phyloP scores from a whole-genome alignment of 2,329 filamentous ascomycete genomes.

The Berkeleyomyces basicola region DNA sequence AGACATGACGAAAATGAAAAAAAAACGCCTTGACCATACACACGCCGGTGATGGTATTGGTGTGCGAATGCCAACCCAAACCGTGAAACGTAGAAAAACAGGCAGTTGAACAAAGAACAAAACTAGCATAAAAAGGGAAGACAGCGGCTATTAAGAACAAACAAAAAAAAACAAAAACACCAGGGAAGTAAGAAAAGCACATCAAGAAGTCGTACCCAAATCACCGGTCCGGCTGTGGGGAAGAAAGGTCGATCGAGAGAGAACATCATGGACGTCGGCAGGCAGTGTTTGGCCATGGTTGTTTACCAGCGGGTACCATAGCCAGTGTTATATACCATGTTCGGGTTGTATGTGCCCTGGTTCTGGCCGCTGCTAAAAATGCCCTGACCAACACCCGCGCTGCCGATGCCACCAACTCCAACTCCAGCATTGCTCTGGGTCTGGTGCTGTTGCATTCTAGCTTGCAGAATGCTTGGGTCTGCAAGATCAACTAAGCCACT shows the following conservation, averaged over 20 bases:
- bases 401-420: conserved; percentile 13
- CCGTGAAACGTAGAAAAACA: conserved; percentile 6
- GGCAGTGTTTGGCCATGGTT: background rate
- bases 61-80: conserved; percentile 2
- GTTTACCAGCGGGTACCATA: conserved; percentile 13
- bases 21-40: conserved; percentile 6
- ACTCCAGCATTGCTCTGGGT: conserved; percentile 62
- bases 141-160: conserved; percentile 14
- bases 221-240: background rate
- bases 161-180: conserved; percentile 15
- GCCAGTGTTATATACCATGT: conserved; percentile 51
- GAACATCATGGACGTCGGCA: background rate
- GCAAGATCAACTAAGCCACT: conserved; percentile 99
- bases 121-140: conserved; percentile 16
- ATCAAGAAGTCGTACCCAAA: background rate
- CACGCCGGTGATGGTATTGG: conserved; percentile 6
- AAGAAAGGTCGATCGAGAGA: background rate
- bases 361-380: conserved; percentile 64
- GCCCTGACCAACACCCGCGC: conserved; percentile 49
- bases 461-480: conserved; percentile 98
- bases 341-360: conserved; percentile 90
- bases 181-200: conserved; percentile 13
- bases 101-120: conserved; percentile 13
- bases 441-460: conserved; percentile 74
- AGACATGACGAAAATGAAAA: background rate